Conservation (phyloP, 73 alveolate genomes). For the Blepharisma japonicum region DNA sequence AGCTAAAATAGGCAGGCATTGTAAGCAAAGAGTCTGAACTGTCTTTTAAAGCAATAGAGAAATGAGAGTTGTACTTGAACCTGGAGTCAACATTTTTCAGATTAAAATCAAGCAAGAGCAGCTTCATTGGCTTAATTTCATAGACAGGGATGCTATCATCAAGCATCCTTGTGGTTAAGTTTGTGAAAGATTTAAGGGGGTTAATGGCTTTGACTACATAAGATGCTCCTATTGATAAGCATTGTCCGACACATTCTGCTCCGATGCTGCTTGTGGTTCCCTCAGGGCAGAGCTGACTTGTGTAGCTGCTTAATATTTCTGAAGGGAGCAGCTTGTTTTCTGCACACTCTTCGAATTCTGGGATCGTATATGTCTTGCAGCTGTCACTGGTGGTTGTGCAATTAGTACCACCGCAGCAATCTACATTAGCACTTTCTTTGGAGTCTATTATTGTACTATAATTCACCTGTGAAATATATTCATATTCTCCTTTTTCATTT, state of each 20-base stretch:
- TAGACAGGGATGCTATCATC: neutral
- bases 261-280: slow-evolving; percentile 63
- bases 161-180: neutral
- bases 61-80: neutral
- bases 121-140: neutral
- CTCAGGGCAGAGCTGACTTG: slow-evolving; percentile 63
- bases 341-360: slow-evolving; percentile 34
- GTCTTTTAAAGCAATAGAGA: neutral
- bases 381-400: neutral
- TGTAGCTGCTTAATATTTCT: slow-evolving; percentile 40
- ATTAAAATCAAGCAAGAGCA: slow-evolving; percentile 20
- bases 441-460: slow-evolving; percentile 17
- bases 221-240: slow-evolving; percentile 28
- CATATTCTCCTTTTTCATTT: slow-evolving; percentile 43
- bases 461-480: neutral
- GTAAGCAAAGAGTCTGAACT: neutral
- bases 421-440: neutral
- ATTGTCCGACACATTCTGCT: slow-evolving; percentile 61
- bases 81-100: neutral
- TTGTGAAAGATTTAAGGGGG: slow-evolving; percentile 24
- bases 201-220: slow-evolving; percentile 8
- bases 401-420: neutral
- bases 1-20: slow-evolving; percentile 3
- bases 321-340: slow-evolving; percentile 48
- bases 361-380: slow-evolving; percentile 15